Evolutionary conservation across 371 early-diverging fungal genomes (phyloP), one percentile per base, ranked within the genome.

Genomic region (Mortierella sp.): DNA sequence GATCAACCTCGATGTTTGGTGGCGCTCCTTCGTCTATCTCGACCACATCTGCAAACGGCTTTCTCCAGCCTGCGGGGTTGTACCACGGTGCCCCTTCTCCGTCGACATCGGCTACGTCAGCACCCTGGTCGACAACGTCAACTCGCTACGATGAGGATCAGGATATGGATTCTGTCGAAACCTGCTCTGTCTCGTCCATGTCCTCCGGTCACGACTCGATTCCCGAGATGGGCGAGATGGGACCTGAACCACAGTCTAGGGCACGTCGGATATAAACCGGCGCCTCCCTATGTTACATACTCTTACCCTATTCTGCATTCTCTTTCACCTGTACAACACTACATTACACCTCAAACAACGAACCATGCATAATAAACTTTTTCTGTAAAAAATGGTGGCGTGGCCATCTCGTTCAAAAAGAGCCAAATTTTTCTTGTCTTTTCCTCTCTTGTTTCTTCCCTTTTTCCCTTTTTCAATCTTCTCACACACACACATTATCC

Each of bases 201-300:
- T 79, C 79, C 10, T 79, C 79, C 3, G 79, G 75, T 8, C 79
- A 71, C 51, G 79, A 79, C 71, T 79, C 79, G 12, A 75, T 79
- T 32, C 76, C 83, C 4, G 79, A 78, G 41, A 83, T 83, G 83
- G 54, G 70, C 8, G 83, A 83, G 44, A 79, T 78, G 73, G 41
- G 38, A 38, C 51, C 35, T 35, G 51, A 49, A 35, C 38, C 56
- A 49, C 48, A 71, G 44, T 44, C 46, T 29, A 44, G 71, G 71
- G 29, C 46, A n/a, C 29, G 46, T 44, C 71, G 43, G 46, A 29
- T 71, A 71, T 71, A 46, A 49, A n/a, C 29, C 32, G 16, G 35
- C n/a, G 8, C 35, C 35, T 27, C 60, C 60, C 35, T 60, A 60
- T 60, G 60, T 60, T 60, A 60, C 60, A 60, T 60, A 60, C 29